Evolutionary conservation across 2,329 filamentous ascomycete genomes (phyloP), one percentile per base, ranked within the genome.

Genomic region (Penicillium olsonii): DNA sequence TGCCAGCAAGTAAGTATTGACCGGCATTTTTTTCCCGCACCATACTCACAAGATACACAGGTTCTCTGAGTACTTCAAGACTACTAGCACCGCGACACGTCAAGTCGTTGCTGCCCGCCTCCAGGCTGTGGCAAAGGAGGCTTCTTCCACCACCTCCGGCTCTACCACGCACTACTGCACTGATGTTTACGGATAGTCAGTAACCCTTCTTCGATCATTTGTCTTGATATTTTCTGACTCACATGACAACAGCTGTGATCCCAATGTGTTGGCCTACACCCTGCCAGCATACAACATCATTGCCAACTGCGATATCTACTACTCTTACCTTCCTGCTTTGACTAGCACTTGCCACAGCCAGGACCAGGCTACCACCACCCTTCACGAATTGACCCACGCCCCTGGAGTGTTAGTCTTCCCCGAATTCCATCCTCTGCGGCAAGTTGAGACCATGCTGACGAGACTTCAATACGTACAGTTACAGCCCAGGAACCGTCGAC

Each of bases 321-420:
- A 69, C 43, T 53, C 63, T 37, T 70, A 66, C 11, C 74, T 87
- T 8, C 73, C 80, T 0, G 73, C 75, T 2, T 50, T 82, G 24
- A 70, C 78, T 8, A 59, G 57, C 8, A 68, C 65, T 1, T 88
- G 85, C 72, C 83, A 87, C 63, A 77, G 61, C 2, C 84, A 87
- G 69, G 85, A 87, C 62, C 82, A 85, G 70, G 82, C 81, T 2
- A 84, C 79, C 10, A 87, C 84, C 12, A 78, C 78, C 26, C 67
- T 88, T 12, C 85, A 88, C 61, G 85, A 88, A 74, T 74, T 78
- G 57, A 86, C 84, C 8, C 85, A 88, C 63, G 75, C 78, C n/a
- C 69, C 78, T 63, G 75, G 70, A 69, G 74, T 79, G 11, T 35
- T 35, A 35, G 33, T 35, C 10, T 15, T 7, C 33, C 7, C 15